Conservation (phyloP, 139 green algal species). For the Micromonas commoda region DNA sequence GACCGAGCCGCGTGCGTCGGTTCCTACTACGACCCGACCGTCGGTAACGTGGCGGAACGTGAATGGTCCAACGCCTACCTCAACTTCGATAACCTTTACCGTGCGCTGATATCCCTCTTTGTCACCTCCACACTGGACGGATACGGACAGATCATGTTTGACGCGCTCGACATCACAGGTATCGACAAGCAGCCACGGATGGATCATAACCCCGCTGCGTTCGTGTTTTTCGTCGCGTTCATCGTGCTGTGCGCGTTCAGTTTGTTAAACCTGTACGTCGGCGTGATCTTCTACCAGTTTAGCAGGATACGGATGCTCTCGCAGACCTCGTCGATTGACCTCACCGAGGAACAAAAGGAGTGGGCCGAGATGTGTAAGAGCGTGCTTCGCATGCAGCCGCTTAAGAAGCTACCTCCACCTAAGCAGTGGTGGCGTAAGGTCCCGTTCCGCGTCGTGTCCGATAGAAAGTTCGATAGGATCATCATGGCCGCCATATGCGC, state of each 20-base stretch:
- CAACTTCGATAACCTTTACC: conserved; percentile 31
- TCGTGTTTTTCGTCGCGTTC: conserved; percentile 69
- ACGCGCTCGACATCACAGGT: conserved; percentile 49
- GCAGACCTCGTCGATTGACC: conserved; percentile 49
- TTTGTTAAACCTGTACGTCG: conserved; percentile 76
- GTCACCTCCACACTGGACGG: conserved; percentile 27
- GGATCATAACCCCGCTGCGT: conserved; percentile 50
- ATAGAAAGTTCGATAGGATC: conserved; percentile 42
- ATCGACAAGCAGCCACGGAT: conserved; percentile 52
- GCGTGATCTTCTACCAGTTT: conserved; percentile 81
- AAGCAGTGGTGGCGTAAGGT: background rate
- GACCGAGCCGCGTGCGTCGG: conserved; percentile 43
- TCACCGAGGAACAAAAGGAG: conserved; percentile 54
- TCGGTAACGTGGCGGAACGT: conserved; percentile 64
- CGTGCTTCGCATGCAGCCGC: conserved; percentile 57
- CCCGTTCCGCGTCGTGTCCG: conserved; percentile 34
- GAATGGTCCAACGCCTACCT: conserved; percentile 27
- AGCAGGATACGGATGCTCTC: conserved; percentile 57
- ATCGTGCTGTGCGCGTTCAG: conserved; percentile 69
- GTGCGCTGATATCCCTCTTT: conserved; percentile 27
- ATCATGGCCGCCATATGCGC: conserved; percentile 51
- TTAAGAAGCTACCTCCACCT: conserved; percentile 29
- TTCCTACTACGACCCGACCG: conserved; percentile 42
- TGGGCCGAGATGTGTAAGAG: conserved; percentile 56
- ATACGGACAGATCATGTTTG: conserved; percentile 50